Evolutionary conservation across 495 filamentous ascomycete species (phyloP).

Genomic region (Neurospora pannonica): DNA sequence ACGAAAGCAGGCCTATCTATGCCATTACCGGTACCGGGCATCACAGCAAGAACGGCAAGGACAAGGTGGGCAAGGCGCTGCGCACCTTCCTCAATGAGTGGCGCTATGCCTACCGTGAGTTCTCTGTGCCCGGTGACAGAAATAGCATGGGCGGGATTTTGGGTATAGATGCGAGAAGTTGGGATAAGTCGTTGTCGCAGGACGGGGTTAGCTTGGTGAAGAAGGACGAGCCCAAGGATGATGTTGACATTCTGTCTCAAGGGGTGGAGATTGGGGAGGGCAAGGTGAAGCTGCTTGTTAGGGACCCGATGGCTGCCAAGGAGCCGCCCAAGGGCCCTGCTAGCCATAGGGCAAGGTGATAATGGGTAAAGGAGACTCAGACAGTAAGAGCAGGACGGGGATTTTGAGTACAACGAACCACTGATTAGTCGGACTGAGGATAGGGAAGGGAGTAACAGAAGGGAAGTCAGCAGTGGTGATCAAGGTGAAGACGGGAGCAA

Average conservation of each 20-base stretch:
- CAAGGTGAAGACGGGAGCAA: background rate
- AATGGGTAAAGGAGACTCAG: constrained; percentile 1
- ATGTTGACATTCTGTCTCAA: constrained; percentile 50
- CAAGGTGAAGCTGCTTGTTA: constrained; percentile 49
- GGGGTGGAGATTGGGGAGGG: constrained; percentile 51
- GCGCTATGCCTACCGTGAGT: constrained; percentile 93
- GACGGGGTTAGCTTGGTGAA: constrained; percentile 32
- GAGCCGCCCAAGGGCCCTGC: constrained; percentile 39
- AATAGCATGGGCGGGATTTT: constrained; percentile 88
- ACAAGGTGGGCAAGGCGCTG: constrained; percentile 94
- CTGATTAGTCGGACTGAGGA: background rate
- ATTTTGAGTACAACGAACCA: background rate
- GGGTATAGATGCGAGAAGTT: constrained; percentile 84
- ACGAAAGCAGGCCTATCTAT: constrained; percentile 69
- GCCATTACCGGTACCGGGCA: constrained; percentile 96
- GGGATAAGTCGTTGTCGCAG: constrained; percentile 58
- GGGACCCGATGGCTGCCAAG: constrained; percentile 29
- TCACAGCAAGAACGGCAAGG: constrained; percentile 96
- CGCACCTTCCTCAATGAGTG: constrained; percentile 87
- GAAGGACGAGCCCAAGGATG: constrained; percentile 45
- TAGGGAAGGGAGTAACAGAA: background rate
- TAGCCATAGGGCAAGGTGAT: constrained; percentile 34
- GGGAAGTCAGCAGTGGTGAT: background rate
- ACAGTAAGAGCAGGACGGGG: background rate
- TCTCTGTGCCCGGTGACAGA: constrained; percentile 85